Evolutionary conservation across 129 eudicot genomes (phyloP).

Genomic region (Arctium minus): DNA sequence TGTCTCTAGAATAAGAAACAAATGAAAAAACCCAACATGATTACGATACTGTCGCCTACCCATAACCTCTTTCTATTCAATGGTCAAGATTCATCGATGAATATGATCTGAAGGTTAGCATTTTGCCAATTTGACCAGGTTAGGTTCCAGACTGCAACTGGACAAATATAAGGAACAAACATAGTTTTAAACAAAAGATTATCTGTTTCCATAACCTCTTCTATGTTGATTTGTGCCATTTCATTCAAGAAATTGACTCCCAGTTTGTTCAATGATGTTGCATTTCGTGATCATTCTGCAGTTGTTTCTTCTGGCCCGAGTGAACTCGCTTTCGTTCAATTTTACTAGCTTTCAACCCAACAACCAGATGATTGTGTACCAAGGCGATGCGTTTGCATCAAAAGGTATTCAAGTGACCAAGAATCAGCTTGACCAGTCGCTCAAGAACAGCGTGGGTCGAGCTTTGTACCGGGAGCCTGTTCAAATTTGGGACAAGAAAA

Average conservation of each 20-base stretch:
- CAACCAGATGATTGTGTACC: slow-evolving; percentile 28
- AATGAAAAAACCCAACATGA: neutral
- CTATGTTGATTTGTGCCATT: neutral
- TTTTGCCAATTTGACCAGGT: neutral
- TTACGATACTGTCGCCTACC: slow-evolving; percentile 19
- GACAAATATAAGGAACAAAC: slow-evolving; percentile 14
- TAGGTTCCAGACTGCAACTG: slow-evolving; percentile 2
- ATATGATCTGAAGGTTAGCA: slow-evolving; percentile 14
- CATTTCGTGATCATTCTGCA: slow-evolving; percentile 10
- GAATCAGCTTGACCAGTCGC: slow-evolving; percentile 28
- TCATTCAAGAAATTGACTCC: neutral
- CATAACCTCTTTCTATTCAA: neutral
- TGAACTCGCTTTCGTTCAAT: slow-evolving; percentile 31
- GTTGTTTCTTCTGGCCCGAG: neutral
- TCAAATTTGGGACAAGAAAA: slow-evolving; percentile 35
- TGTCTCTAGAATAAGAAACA: slow-evolving; percentile 11
- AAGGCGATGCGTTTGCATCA: slow-evolving; percentile 45
- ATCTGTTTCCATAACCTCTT: slow-evolving; percentile 6
- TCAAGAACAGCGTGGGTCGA: slow-evolving; percentile 32
- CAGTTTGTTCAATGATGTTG: slow-evolving; percentile 3
- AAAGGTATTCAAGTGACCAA: slow-evolving; percentile 39
- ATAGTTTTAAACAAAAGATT: slow-evolving; percentile 20
- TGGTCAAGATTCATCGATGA: slow-evolving; percentile 8
- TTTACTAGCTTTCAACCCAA: slow-evolving; percentile 33
- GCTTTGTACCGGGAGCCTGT: slow-evolving; percentile 27